phyloP scores from a whole-genome alignment of 1,284 basidiomycete species.

The Naganishia liquefaciens region DNA sequence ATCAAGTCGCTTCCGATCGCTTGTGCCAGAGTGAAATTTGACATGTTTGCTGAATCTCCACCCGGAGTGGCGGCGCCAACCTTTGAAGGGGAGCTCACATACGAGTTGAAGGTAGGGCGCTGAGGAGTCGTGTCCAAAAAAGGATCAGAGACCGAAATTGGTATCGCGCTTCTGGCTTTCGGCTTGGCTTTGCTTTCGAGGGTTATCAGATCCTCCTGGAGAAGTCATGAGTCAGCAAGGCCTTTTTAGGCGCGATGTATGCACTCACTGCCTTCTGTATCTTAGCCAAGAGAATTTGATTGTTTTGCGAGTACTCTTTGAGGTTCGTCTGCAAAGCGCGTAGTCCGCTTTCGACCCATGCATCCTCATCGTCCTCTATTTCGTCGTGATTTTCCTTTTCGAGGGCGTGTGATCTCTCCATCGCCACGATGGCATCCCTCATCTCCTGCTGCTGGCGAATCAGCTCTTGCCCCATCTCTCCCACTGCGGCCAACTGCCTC shows the following conservation, averaged over 20 bases:
- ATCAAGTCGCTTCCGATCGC: conserved; percentile 29
- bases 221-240: too few relatives aligned
- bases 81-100: conserved; percentile 13
- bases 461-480: conserved; percentile 84
- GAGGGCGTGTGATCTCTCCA: conserved; percentile 58
- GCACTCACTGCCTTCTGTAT: conserved; percentile 19
- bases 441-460: conserved; percentile 87
- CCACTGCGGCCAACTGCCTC: conserved; percentile 83
- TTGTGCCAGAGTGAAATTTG: conserved; percentile 24
- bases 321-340: conserved; percentile 22
- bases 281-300: conserved; percentile 16
- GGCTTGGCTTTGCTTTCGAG: conserved; percentile 25
- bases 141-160: conserved; percentile 12
- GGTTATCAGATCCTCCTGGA: conserved; percentile 23
- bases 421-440: conserved; percentile 76
- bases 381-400: conserved; percentile 65
- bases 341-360: conserved; percentile 21
- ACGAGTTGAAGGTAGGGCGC: conserved; percentile 6
- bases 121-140: conserved; percentile 18
- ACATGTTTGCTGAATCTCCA: conserved; percentile 9
- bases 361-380: conserved; percentile 57
- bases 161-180: not conserved
- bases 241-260: not conserved
- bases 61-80: conserved; percentile 9
- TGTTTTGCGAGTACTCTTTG: conserved; percentile 23